Evolutionary conservation across 129 eudicot genomes (phyloP), one percentile per base, ranked within the genome.

Genomic region (Silybum marianum): DNA sequence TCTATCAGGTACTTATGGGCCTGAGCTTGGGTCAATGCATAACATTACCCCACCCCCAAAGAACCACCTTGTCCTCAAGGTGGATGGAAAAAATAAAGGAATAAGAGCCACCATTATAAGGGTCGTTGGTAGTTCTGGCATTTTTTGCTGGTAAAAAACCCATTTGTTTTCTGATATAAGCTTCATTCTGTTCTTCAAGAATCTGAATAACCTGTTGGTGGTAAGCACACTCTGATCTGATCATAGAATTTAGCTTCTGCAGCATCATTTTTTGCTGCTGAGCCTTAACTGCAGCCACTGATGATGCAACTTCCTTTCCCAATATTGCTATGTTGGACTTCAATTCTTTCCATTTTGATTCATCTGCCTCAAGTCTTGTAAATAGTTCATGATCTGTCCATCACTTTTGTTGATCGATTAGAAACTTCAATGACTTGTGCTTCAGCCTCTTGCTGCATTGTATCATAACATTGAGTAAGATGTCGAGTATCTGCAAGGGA

Each of bases 401-500:
- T 87, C 67, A 90, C 92, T 88, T 85, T 92, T 72, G 91, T 84
- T 85, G 90, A 94, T 44, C 97, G 91, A 80, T 88, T 90, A 66
- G 97, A 91, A 75, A 95, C 97, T 80, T 95, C 97, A 77, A 90
- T 88, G 51, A 86, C 98, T 97, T 95, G 98, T 74, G 93, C 91
- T 90, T 95, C 98, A 84, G 93, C 96, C 73, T 92, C 98, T 85
- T 92, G 98, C 78, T 96, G 76, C 91, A 92, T 87, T 86, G 93
- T 89, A 72, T 92, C 97, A 74, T 92, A 92, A 69, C 91, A 90
- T 76, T 92, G 98, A 72, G 98, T 93, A 85, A 90, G 94, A 86
- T 92, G 96, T 39, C 98, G 89, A 86, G 96, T 94, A 85, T 95
- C 97, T 84, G 92, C 98, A 38, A 95, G 83, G 22, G 98, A 89